phyloP scores from a whole-genome alignment of 2,329 filamentous ascomycete genomes.

The Dactylellina leptospora region DNA sequence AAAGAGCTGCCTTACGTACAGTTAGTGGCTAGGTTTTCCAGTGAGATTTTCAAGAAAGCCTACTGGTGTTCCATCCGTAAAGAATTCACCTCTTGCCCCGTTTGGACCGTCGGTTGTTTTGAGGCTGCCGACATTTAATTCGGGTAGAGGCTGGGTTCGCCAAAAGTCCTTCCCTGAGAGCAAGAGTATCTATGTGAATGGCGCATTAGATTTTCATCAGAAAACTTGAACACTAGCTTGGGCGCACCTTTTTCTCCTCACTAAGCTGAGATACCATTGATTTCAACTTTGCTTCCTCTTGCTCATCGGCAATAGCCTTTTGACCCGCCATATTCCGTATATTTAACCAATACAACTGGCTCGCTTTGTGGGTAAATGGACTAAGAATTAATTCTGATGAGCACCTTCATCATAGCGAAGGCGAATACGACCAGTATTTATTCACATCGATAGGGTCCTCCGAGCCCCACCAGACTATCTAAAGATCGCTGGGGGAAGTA shows the following conservation, averaged over 20 bases:
- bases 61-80: conserved; percentile 75
- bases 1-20: conserved; percentile 68
- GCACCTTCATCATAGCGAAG: neutral
- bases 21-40: conserved; percentile 54
- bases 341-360: neutral
- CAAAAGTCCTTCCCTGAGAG: conserved; percentile 66
- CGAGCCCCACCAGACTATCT: neutral
- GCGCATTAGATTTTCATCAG: too few relatives aligned
- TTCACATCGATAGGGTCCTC: too few relatives aligned
- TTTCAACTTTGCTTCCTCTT: conserved; percentile 20
- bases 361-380: neutral
- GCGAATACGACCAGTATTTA: too few relatives aligned
- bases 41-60: conserved; percentile 58
- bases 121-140: conserved; percentile 56
- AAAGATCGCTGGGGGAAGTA: neutral
- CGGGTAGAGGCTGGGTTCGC: conserved; percentile 72
- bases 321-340: conserved; percentile 5
- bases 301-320: neutral
- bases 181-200: conserved; percentile 52
- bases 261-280: conserved; percentile 17
- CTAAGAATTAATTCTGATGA: neutral
- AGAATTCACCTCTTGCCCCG: conserved; percentile 57
- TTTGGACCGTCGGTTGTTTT: conserved; percentile 56
- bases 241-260: conserved; percentile 41
- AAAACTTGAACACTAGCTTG: too few relatives aligned